Percentiles rank a stretch among this genome's conserved stretches.
These are phyloP conservation scores for Nepenthes alata DNA, from an alignment of 179 eudicot species.

Conservation along the genomic window DNA sequence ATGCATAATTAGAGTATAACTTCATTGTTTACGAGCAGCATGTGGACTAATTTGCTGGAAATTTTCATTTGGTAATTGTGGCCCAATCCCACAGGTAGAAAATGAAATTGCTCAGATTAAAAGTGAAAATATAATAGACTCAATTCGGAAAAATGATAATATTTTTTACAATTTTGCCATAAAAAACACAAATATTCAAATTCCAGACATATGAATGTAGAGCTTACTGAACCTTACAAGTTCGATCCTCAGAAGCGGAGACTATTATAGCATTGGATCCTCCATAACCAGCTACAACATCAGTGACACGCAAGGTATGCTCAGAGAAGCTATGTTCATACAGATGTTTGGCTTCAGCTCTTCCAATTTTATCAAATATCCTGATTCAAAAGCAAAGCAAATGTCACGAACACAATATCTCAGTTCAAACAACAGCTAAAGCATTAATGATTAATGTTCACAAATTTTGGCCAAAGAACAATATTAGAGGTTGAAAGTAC, in stretches of 20 bases:
- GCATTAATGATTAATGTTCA: no score
- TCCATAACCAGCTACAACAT: slow-evolving; percentile 65
- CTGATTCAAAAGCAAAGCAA: slow-evolving; percentile 14
- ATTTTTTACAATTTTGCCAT: neutral
- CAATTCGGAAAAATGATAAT: no score
- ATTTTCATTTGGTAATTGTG: no score
- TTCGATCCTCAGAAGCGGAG: slow-evolving; percentile 82
- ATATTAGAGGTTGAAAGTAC: slow-evolving; percentile 16
- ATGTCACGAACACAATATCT: no score
- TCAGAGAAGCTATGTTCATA: slow-evolving; percentile 55
- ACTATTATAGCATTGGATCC: slow-evolving; percentile 69
- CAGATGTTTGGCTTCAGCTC: slow-evolving; percentile 40
- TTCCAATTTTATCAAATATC: slow-evolving; percentile 58
- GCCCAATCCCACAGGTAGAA: no score
- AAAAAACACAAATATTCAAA: neutral
- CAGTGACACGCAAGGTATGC: slow-evolving; percentile 48
- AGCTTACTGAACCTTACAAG: slow-evolving; percentile 58
- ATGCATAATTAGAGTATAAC: no score
- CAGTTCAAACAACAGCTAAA: no score
- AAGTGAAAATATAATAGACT: no score
- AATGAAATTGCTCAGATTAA: no score
- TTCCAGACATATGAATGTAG: neutral
- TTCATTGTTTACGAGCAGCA: no score
- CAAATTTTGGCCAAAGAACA: neutral
- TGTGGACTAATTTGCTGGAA: no score